Evolutionary conservation across 805 yeast species (phyloP), one percentile per base, ranked within the genome.

Genomic region (Schizosaccharomyces octosporus): DNA sequence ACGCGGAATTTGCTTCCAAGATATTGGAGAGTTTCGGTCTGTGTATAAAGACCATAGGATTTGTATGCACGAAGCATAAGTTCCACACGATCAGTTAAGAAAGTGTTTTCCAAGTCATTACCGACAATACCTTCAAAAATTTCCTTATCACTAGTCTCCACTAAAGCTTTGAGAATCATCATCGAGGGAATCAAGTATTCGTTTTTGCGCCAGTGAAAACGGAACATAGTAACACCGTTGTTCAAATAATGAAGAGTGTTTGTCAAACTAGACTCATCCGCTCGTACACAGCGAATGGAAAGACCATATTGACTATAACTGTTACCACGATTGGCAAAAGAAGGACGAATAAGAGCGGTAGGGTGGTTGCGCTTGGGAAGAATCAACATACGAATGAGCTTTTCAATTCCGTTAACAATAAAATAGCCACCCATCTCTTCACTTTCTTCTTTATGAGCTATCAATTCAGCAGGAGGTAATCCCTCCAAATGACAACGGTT

Each of bases 351-450:
- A 68, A 93, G 81, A 13, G 97, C 97, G 96, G 93, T 87, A 29
- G 97, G 95, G 70, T 89, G 97, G 72, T 93, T 93, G 73, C 98
- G 81, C 72, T 97, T 83, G 74, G 90, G 98, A 21, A 93, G 97
- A 76, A 93, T 87, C 72, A 93, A 81, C 97, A 93, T 87, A 75
- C 98, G 86, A 68, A 93, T 81, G 68, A 93, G 78, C 73, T 93
- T 93, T 73, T 93, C 98, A 67, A 90, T 89, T 77, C 98, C 98
- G 71, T 90, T 90, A 64, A 90, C 89, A 66, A 88, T 80, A 72
- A 93, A 93, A 72, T 93, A 93, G 48, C 98, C 98, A 65, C 98
- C 98, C 64, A 88, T 75, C 71, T 93, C 98, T 71, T 93, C 98
- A 48, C 87, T 79, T 72, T 93, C 98, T 73, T 93, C 98, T 70